phyloP scores from a whole-genome alignment of 306 rosid species.

The Gastrolobium villosum region DNA sequence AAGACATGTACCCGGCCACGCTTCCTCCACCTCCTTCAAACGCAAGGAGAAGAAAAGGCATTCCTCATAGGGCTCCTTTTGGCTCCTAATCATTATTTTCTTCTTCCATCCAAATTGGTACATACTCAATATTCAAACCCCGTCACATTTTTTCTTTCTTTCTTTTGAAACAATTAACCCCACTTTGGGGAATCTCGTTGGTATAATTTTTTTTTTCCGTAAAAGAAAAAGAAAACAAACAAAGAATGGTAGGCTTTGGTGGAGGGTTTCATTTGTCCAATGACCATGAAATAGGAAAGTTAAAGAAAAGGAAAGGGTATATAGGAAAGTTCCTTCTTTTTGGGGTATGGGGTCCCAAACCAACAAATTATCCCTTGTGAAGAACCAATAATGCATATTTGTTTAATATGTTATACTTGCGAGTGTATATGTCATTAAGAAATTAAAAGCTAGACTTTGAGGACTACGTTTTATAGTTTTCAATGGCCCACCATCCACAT shows the following conservation, averaged over 20 bases:
- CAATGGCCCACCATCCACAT: slow-evolving; percentile 84
- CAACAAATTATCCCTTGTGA: slow-evolving; percentile 76
- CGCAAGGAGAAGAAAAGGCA: slow-evolving; percentile 96
- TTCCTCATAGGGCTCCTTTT: slow-evolving; percentile 96
- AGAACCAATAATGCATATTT: slow-evolving; percentile 85
- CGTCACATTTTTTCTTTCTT: slow-evolving; percentile 17
- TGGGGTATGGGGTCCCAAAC: slow-evolving; percentile 73
- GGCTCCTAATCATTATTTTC: slow-evolving; percentile 58
- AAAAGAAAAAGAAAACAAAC: slow-evolving; percentile 15
- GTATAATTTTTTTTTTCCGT: slow-evolving; percentile 39
- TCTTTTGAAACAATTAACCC: slow-evolving; percentile 33
- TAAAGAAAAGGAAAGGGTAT: slow-evolving; percentile 52
- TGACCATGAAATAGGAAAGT: slow-evolving; percentile 53
- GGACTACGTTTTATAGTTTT: slow-evolving; percentile 75
- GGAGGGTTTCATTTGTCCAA: slow-evolving; percentile 56
- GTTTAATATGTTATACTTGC: slow-evolving; percentile 66
- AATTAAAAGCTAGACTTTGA: slow-evolving; percentile 72
- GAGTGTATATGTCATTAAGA: slow-evolving; percentile 79
- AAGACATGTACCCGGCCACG: slow-evolving; percentile 77
- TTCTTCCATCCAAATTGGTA: slow-evolving; percentile 37
- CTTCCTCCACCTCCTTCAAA: slow-evolving; percentile 83
- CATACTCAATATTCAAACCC: slow-evolving; percentile 48
- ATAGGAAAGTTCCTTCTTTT: slow-evolving; percentile 78
- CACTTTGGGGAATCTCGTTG: slow-evolving; percentile 43
- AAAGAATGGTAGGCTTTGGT: slow-evolving; percentile 54